Base-by-base conservation (phyloP, 345 rosid genomes). In the Toxicodendron radicans region DNA sequence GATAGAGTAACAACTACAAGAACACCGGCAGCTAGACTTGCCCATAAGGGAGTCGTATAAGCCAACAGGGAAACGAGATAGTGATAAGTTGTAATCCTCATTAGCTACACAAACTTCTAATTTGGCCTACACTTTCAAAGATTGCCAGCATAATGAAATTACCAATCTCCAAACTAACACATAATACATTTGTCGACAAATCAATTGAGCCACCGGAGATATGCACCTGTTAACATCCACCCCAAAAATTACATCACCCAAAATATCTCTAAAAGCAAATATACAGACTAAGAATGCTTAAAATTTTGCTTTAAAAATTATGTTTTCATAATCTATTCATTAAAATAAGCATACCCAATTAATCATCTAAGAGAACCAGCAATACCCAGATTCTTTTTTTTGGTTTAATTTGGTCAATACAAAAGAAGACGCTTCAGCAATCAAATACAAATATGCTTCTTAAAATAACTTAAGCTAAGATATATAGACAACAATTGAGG, bases 1-100 rank as follows among this genome's bases (percentile, higher is more conserved):
- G 83, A 82, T 60, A 96, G 91, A 17, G 92, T 62, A 18, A 88
- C 13, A 48, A 89, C 58, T 78, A 90, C 75, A 77, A 96, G 79
- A 5, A 81, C 87, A 38, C 89, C 90, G 5, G 97, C 92, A 67
- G 87, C 77, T 41, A 85, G 71, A 78, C 86, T 85, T 61, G 90
- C 90, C 99, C 99, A 96, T 38, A 86, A 59, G 32, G 93, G 96
- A 72, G 93, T 80, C 32, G 86, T 75, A 81, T 87, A 89, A 24
- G 78, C 57, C 75, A 77, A 48, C 58, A 71, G 11, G 56, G 45
- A 27, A 10, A 46, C 12, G 3, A 59, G 5, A 45, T 46, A 43
- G 66, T 6, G 48, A 63, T 59, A 48, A 59, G 66, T 63, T 27
- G n/a, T 32, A 45, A 60, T 71, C 75, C 45, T 71, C 75, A 71